phyloP scores from a whole-genome alignment of 2,329 filamentous ascomycete genomes.

The Hypomyces perniciosus region DNA sequence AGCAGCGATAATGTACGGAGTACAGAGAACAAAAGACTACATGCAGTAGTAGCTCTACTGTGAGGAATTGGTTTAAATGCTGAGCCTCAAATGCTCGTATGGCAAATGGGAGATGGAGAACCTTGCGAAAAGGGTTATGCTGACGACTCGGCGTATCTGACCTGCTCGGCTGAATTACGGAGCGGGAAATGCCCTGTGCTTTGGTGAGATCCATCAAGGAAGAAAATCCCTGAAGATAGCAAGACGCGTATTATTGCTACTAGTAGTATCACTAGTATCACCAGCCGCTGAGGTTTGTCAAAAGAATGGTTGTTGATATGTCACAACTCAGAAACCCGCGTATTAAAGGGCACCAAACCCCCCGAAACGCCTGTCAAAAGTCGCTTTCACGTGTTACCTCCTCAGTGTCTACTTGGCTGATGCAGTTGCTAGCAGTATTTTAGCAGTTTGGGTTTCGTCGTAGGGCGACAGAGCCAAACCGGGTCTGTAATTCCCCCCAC shows the following conservation, averaged over 20 bases:
- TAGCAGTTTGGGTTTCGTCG: too few relatives aligned
- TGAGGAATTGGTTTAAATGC: too few relatives aligned
- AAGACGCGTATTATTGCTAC: too few relatives aligned
- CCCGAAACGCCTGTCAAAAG: background rate
- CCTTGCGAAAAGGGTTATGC: conserved; percentile 3
- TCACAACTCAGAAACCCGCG: too few relatives aligned
- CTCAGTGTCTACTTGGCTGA: background rate
- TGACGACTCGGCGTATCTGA: conserved; percentile 1
- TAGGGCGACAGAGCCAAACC: background rate
- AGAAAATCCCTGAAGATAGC: too few relatives aligned
- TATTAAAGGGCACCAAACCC: background rate
- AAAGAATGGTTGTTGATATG: too few relatives aligned
- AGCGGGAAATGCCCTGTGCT: background rate
- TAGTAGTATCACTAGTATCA: too few relatives aligned
- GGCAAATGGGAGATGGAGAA: background rate
- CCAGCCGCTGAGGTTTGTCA: too few relatives aligned
- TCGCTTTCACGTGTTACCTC: conserved; percentile 1
- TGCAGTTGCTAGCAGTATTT: too few relatives aligned
- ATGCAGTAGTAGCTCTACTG: background rate
- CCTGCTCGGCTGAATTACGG: conserved; percentile 12
- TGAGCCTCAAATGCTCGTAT: background rate
- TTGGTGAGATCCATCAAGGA: too few relatives aligned
- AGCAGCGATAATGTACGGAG: background rate
- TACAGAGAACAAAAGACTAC: too few relatives aligned
- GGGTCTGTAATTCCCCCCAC: conserved; percentile 5